Percentiles rank a stretch among this genome's conserved stretches.
Evolutionary conservation across 1,284 basidiomycete species (phyloP).

Genomic region (Baeospora myosura): DNA sequence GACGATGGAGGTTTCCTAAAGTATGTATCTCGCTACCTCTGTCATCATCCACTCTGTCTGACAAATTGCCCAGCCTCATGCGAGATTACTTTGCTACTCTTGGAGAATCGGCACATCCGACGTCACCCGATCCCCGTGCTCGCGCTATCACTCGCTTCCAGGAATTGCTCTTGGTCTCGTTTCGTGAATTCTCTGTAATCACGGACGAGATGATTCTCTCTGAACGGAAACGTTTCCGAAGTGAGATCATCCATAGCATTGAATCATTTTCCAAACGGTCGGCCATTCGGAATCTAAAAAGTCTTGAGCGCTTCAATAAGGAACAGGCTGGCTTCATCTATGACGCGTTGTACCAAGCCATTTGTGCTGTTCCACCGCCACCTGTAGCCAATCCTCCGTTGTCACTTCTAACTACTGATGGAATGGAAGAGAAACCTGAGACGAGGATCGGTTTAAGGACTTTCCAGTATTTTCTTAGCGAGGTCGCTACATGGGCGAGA

Average conservation of each 20-base stretch:
- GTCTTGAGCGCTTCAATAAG: slow-evolving; percentile 78
- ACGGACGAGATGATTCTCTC: slow-evolving; percentile 91
- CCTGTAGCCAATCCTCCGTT: slow-evolving; percentile 38
- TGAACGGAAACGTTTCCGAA: slow-evolving; percentile 83
- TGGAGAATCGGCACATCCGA: slow-evolving; percentile 91
- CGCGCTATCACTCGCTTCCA: slow-evolving; percentile 98
- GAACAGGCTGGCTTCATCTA: slow-evolving; percentile 88
- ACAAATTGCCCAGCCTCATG: slow-evolving; percentile 60
- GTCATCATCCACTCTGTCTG: slow-evolving; percentile 1
- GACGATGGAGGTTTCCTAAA: slow-evolving; percentile 98
- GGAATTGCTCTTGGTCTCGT: slow-evolving; percentile 91
- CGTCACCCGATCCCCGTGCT: slow-evolving; percentile 82
- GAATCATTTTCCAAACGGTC: slow-evolving; percentile 96
- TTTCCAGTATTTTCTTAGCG: slow-evolving; percentile 87
- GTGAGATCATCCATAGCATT: slow-evolving; percentile 89
- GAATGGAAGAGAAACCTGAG: slow-evolving; percentile 72
- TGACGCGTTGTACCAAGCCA: slow-evolving; percentile 84
- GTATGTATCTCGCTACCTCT: slow-evolving; percentile 32
- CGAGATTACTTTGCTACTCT: slow-evolving; percentile 91
- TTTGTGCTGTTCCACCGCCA: slow-evolving; percentile 71
- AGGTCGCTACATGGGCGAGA: slow-evolving; percentile 93
- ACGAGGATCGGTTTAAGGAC: slow-evolving; percentile 84
- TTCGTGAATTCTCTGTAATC: slow-evolving; percentile 95
- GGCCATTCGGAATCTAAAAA: slow-evolving; percentile 83
- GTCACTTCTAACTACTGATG: slow-evolving; percentile 33